Conservation (phyloP, 2,329 filamentous ascomycete genomes). For the Monilinia fructigena region DNA sequence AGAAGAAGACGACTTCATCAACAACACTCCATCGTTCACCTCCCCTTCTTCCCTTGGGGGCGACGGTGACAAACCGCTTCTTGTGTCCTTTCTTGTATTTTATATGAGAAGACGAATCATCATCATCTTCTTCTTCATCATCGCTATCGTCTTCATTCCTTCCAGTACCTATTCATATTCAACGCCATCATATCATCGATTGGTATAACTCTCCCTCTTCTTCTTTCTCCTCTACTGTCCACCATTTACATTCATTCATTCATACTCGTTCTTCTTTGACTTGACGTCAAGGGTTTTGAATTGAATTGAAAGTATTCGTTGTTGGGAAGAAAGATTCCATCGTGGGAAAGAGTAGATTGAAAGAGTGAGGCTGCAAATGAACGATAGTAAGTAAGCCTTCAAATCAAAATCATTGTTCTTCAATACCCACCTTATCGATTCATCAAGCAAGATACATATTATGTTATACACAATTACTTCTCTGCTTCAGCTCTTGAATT, state of each 20-base stretch:
- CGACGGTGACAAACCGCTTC: slow-evolving; percentile 9
- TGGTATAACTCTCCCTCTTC: background rate
- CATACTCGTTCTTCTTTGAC: background rate
- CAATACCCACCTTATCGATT: no score
- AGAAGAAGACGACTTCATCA: background rate
- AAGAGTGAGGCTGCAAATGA: slow-evolving; percentile 33
- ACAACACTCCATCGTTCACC: slow-evolving; percentile 5
- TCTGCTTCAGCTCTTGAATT: background rate
- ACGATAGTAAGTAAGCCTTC: slow-evolving; percentile 33
- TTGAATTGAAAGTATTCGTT: background rate
- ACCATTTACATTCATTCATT: no score
- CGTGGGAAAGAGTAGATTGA: slow-evolving; percentile 14
- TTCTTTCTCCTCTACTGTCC: background rate
- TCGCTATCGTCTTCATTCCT: background rate
- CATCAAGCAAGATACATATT: no score
- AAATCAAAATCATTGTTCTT: background rate
- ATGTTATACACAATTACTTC: no score
- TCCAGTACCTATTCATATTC: no score
- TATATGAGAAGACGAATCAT: background rate
- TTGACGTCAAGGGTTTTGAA: background rate
- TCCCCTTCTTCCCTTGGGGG: background rate
- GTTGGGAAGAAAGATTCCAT: background rate
- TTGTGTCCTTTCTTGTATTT: background rate
- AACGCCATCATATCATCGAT: no score
- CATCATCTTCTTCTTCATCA: no score